phyloP scores from a whole-genome alignment of 2,329 filamentous ascomycete species.

The Xylaria sp. region DNA sequence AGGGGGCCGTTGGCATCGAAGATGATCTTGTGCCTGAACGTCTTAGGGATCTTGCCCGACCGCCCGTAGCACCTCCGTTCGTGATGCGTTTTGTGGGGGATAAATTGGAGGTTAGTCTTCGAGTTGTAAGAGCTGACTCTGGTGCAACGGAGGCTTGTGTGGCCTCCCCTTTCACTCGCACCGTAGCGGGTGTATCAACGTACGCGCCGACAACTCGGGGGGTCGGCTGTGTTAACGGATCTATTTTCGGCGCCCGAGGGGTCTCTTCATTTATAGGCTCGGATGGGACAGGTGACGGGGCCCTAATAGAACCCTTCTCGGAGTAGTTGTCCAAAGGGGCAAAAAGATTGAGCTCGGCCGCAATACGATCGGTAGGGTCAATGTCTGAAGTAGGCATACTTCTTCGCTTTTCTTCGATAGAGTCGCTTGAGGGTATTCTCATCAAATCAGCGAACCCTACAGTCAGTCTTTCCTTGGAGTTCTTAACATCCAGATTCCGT shows the following conservation, averaged over 20 bases:
- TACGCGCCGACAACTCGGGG: constrained; percentile 66
- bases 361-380: constrained; percentile 66
- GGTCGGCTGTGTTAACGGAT: constrained; percentile 62
- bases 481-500: constrained; percentile 43
- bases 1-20: constrained; percentile 45
- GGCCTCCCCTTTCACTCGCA: constrained; percentile 44
- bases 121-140: constrained; percentile 8
- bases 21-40: constrained; percentile 39
- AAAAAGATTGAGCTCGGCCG: constrained; percentile 66
- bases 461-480: constrained; percentile 49
- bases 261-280: constrained; percentile 56
- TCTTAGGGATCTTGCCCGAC: constrained; percentile 19
- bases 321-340: constrained; percentile 65
- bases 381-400: constrained; percentile 60
- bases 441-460: constrained; percentile 60
- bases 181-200: constrained; percentile 64
- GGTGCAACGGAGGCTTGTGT: neutral
- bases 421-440: constrained; percentile 58
- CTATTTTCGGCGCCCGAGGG: constrained; percentile 56
- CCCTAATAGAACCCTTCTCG: constrained; percentile 63
- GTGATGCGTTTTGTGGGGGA: constrained; percentile 24
- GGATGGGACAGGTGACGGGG: constrained; percentile 57
- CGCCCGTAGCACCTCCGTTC: constrained; percentile 26
- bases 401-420: constrained; percentile 59
- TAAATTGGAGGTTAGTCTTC: constrained; percentile 30